Percentiles rank a stretch among this genome's conserved stretches.
Conservation (phyloP, 2,329 filamentous ascomycete species). For the Chaetomium sp. region DNA sequence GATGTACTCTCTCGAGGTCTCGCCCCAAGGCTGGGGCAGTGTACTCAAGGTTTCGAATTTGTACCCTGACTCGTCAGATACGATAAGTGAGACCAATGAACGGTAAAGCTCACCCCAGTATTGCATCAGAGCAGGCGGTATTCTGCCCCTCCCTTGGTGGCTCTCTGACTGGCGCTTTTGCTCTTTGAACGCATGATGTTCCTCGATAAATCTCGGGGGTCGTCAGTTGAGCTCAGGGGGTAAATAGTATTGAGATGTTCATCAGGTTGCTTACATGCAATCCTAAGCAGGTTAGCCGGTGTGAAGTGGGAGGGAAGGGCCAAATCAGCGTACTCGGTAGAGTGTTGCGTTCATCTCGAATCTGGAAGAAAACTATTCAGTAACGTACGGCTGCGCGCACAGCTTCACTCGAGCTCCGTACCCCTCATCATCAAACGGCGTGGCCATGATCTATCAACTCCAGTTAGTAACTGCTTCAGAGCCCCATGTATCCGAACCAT, state of each 20-base stretch:
- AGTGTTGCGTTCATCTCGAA: conserved; percentile 95
- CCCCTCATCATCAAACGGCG: conserved; percentile 78
- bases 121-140: conserved; percentile 68
- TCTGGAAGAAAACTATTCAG: conserved; percentile 36
- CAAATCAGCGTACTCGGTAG: conserved; percentile 61
- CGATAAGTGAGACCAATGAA: conserved; percentile 1
- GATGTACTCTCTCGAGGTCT: conserved; percentile 68
- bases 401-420: conserved; percentile 33
- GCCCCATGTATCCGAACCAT: neutral
- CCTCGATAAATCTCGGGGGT: conserved; percentile 73
- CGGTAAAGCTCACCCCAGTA: conserved; percentile 65
- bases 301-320: neutral
- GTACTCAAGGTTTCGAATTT: conserved; percentile 90
- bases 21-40: conserved; percentile 66
- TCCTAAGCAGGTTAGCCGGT: conserved; percentile 33
- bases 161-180: conserved; percentile 53
- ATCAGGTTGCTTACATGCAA: conserved; percentile 43
- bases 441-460: conserved; percentile 65
- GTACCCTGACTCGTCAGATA: conserved; percentile 56
- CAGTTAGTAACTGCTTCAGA: neutral
- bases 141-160: conserved; percentile 35
- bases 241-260: neutral
- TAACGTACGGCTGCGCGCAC: neutral
- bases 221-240: conserved; percentile 13
- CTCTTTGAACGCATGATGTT: conserved; percentile 71